Evolutionary conservation across 192 early-diverging fungal species (phyloP).

Genomic region (Jimgerdemannia flammicorona): DNA sequence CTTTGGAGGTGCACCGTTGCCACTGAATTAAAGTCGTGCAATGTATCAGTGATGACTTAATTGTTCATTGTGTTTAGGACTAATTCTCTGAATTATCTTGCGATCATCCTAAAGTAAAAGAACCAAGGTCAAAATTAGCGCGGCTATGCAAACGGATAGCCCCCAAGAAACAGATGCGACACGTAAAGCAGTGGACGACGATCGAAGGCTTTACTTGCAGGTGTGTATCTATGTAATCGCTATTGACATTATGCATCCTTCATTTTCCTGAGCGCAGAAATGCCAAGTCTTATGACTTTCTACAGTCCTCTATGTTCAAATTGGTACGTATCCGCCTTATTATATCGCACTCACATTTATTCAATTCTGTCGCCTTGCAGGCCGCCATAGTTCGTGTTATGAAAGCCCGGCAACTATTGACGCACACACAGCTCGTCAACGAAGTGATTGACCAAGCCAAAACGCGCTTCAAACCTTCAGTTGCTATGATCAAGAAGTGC

Average conservation of each 20-base stretch:
- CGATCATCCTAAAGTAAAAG: constrained; percentile 58
- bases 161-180: constrained; percentile 58
- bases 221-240: constrained; percentile 19
- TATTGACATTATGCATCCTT: not conserved
- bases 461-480: constrained; percentile 62
- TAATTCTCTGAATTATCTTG: constrained; percentile 14
- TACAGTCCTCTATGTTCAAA: too few relatives aligned
- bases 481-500: constrained; percentile 78
- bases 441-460: constrained; percentile 74
- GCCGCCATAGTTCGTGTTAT: constrained; percentile 88
- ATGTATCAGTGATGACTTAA: too few relatives aligned
- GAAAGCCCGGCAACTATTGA: constrained; percentile 68
- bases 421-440: constrained; percentile 65
- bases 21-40: too few relatives aligned
- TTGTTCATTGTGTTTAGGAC: too few relatives aligned
- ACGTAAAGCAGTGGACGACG: constrained; percentile 68
- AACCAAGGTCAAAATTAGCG: constrained; percentile 73
- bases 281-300: too few relatives aligned
- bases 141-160: constrained; percentile 54
- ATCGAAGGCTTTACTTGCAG: constrained; percentile 70
- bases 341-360: constrained; percentile 7
- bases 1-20: too few relatives aligned
- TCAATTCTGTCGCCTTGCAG: constrained; percentile 57
- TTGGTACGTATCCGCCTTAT: too few relatives aligned
- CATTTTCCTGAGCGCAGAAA: not conserved